Base-by-base conservation (phyloP, 345 rosid species). In the rapeseed (Brassica napus) region DNA sequence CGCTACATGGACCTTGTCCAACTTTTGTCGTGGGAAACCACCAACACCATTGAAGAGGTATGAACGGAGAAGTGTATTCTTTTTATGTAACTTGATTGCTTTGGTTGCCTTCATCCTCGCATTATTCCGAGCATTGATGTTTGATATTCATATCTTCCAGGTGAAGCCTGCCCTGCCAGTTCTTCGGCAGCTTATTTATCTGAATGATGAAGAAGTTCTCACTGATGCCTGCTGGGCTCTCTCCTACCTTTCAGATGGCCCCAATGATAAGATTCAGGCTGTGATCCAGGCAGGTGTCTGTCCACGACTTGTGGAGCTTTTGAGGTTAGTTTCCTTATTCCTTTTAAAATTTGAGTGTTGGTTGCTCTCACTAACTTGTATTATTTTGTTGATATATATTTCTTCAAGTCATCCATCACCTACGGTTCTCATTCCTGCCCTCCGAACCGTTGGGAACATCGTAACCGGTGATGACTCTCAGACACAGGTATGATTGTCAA, bases 151-250 rank as follows among this genome's bases (percentile, higher is more conserved):
- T 80, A 69, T 65, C 52, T 76, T 75, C 74, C 81, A 92, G 97
- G 95, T 90, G 75, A 88, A 87, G 84, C 91, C 95, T 77, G 97
- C 97, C 3, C 73, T 92, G 78, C 88, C 96, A 31, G 76, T 87
- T 84, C 91, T 92, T 32, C 88, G 85, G 78, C 88, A 88, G 74
- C 97, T 92, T 66, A 88, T 92, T 39, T 83, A 85, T 80, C 80
- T 86, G 65, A 84, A 84, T 72, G 97, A 92, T 83, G 97, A 92
- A 79, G 97, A 92, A 87, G 95, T 92, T 78, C 80, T 92, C 49
- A 89, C 97, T 14, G 95, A 92, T 89, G 95, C 94, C 34, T 90
- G 97, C 82, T 92, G 97, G 97, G 97, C 93, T 57, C 84, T 82
- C 75, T 82, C 84, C 44, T 82, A 82, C 68, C 84, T 82, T 39